These are phyloP conservation scores for Acrodontium crateriforme DNA, from an alignment of 2,329 filamentous ascomycete genomes.

Conservation along the genomic window DNA sequence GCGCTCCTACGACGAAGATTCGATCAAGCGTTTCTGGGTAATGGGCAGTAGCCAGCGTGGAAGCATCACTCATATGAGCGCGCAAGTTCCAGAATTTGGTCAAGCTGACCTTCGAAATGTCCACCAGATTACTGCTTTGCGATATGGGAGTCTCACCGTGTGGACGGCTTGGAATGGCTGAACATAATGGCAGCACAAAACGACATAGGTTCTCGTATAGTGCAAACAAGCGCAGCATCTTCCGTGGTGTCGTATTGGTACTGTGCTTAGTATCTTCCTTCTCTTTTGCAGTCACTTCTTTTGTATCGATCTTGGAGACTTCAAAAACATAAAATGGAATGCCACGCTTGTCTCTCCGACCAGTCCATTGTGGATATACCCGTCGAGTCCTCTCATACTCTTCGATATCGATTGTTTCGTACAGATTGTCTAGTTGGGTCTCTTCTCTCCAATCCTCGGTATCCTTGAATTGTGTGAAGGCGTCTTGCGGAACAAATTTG, in stretches of 20 bases:
- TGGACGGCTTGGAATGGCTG: constrained; percentile 56
- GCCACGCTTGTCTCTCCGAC: constrained; percentile 74
- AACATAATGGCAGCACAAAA: constrained; percentile 76
- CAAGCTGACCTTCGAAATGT: constrained; percentile 74
- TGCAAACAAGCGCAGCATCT: constrained; percentile 73
- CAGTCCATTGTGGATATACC: constrained; percentile 90
- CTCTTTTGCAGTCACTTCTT: constrained; percentile 50
- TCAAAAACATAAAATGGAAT: constrained; percentile 89
- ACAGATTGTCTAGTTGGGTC: constrained; percentile 65
- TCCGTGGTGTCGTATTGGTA: constrained; percentile 45
- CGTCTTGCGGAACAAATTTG: constrained; percentile 64
- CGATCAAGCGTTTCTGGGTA: constrained; percentile 89
- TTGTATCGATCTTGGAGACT: constrained; percentile 68
- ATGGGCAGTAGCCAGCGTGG: constrained; percentile 75
- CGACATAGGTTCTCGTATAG: constrained; percentile 85
- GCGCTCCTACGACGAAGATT: constrained; percentile 79
- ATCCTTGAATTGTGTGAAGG: constrained; percentile 70
- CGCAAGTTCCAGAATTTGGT: constrained; percentile 96
- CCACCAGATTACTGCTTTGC: constrained; percentile 87
- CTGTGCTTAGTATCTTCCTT: constrained; percentile 13
- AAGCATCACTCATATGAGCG: constrained; percentile 84
- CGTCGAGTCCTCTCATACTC: constrained; percentile 69
- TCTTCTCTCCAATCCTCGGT: constrained; percentile 78
- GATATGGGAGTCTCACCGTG: constrained; percentile 74
- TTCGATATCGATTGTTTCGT: constrained; percentile 72